Evolutionary conservation across 345 rosid species (phyloP).

Genomic region (Mangifera indica): DNA sequence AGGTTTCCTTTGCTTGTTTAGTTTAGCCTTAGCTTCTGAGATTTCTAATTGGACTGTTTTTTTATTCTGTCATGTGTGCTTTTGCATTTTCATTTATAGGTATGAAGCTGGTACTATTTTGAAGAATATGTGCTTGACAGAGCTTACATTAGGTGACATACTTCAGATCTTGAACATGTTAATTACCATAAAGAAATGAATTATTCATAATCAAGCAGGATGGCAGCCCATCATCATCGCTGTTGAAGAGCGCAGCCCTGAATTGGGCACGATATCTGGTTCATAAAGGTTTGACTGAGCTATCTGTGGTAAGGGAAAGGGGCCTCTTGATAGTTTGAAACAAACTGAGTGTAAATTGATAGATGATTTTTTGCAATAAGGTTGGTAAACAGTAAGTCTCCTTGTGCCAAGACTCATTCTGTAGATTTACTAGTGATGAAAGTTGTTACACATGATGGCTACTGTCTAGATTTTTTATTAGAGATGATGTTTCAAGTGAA

Average conservation of each 20-base stretch:
- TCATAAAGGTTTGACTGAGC: not conserved
- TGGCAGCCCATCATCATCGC: slow-evolving; percentile 43
- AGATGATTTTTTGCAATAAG: too few relatives aligned
- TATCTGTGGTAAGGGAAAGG: too few relatives aligned
- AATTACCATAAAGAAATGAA: slow-evolving; percentile 33
- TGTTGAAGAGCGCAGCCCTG: slow-evolving; percentile 11
- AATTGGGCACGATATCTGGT: not conserved
- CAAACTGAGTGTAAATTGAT: too few relatives aligned
- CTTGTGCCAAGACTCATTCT: too few relatives aligned
- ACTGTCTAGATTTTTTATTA: too few relatives aligned
- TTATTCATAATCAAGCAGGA: slow-evolving; percentile 33
- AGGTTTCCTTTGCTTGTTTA: slow-evolving; percentile 1
- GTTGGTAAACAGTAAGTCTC: too few relatives aligned
- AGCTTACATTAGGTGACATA: slow-evolving; percentile 38
- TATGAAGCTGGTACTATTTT: slow-evolving; percentile 41
- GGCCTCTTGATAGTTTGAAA: too few relatives aligned
- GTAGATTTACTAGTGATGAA: too few relatives aligned
- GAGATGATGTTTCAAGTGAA: too few relatives aligned
- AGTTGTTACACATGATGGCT: too few relatives aligned
- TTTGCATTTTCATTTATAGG: slow-evolving; percentile 15
- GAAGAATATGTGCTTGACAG: too few relatives aligned
- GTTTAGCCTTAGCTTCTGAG: slow-evolving; percentile 5
- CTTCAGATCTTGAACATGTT: slow-evolving; percentile 35
- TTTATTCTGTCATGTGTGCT: slow-evolving; percentile 1
- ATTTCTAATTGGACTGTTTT: too few relatives aligned